Base-by-base conservation (phyloP, 768 basidiomycete species). In the Russula sp. region DNA sequence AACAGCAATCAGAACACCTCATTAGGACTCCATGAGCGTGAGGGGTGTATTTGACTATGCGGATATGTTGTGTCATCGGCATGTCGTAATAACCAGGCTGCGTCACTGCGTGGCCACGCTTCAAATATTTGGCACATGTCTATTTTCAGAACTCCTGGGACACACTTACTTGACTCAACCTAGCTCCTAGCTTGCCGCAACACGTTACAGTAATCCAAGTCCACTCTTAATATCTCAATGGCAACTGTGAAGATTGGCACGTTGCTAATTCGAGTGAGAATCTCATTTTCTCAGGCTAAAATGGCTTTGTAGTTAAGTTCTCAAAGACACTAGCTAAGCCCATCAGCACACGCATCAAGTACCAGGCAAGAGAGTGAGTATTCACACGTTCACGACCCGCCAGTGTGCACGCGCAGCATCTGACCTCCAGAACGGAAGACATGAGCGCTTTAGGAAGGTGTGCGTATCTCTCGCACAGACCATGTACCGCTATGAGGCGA, bases 381-480 rank as follows among this genome's bases (percentile, higher is more conserved):
- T 18, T 18, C 3, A 22, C 50, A 42, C 76, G 24, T 18, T 13
- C 3, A 22, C 50, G 40, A 32, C 8, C 10, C 28, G 20, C 24
- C 20, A 34, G 32, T 26, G 36, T 59, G 24, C 49, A 40, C 16
- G 11, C 26, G 52, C 28, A 49, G 13, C 40, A 32, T 22, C n/a
- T 51, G 50, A 56, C 40, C 40, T 26, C 10, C 20, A 5, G 57
- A 40, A 32, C 18, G 18, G 40, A 49, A 88, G 91, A 73, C 90
- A 92, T 74, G 85, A 86, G 49, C 77, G 79, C 16, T 93, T 93
- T 71, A 85, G 89, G 46, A 74, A 75, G 20, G 67, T 92, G 55
- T 93, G 91, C 69, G 81, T 92, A 30, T 77, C 78, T 61, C 83
- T 92, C 65, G 90, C 90, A 5, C 91, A 94, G 74, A 75, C 76